phyloP scores from a whole-genome alignment of 306 rosid genomes.

The Corylus heterophylla region DNA sequence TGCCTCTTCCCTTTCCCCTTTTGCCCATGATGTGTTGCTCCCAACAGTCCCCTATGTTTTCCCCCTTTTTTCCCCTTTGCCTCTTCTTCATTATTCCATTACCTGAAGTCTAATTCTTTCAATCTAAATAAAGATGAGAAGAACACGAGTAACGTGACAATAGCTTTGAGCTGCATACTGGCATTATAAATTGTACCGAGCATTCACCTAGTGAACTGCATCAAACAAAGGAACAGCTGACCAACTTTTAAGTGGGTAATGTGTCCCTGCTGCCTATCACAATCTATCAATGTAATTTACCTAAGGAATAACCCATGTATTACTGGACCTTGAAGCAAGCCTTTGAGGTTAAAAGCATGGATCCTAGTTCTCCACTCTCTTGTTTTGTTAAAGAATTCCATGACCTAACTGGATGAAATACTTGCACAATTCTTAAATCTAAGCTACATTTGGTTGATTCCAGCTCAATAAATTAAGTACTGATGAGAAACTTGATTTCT shows the following conservation, averaged over 20 bases:
- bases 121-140: background rate
- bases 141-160: background rate
- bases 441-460: background rate
- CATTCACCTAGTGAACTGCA: background rate
- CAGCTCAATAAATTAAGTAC: background rate
- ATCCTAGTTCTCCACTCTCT: background rate
- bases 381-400: background rate
- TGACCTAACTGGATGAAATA: background rate
- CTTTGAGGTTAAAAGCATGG: background rate
- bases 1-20: too few species aligned
- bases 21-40: too few species aligned
- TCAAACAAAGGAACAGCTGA: constrained; percentile 4
- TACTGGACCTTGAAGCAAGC: background rate
- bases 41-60: too few species aligned
- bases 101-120: background rate
- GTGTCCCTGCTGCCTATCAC: background rate
- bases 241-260: background rate
- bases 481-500: background rate
- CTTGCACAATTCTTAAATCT: background rate
- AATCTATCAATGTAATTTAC: background rate
- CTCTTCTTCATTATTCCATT: background rate
- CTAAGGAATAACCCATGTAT: background rate
- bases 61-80: too few species aligned
- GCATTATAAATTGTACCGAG: background rate
- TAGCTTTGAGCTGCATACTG: background rate